phyloP scores from a whole-genome alignment of 2,329 filamentous ascomycete species.

The Colletotrichum sp. region DNA sequence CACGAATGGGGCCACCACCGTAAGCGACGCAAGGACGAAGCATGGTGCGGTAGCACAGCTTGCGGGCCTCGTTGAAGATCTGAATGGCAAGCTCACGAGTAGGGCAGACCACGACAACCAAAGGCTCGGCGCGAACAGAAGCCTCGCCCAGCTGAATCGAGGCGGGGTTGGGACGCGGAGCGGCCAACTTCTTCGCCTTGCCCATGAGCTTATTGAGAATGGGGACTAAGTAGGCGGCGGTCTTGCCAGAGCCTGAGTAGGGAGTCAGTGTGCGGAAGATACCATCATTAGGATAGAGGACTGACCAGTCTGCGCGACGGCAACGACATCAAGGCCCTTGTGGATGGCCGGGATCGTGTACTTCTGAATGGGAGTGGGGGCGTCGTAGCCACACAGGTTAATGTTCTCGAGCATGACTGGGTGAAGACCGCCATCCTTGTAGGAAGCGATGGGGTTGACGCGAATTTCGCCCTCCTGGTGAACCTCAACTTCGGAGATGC shows the following conservation, averaged over 20 bases:
- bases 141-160: conserved; percentile 55
- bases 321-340: conserved; percentile 81
- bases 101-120: conserved; percentile 85
- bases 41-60: conserved; percentile 94
- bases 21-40: conserved; percentile 90
- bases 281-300: conserved; percentile 8
- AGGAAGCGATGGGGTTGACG: conserved; percentile 59
- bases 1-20: conserved; percentile 75
- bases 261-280: conserved; percentile 1
- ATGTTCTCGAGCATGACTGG: conserved; percentile 84
- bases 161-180: conserved; percentile 71
- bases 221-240: conserved; percentile 88
- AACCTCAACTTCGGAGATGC: conserved; percentile 60
- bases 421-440: conserved; percentile 82
- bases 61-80: conserved; percentile 93
- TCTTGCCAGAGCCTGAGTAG: conserved; percentile 87
- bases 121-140: conserved; percentile 77
- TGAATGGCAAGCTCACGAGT: conserved; percentile 91
- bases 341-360: conserved; percentile 84
- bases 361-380: conserved; percentile 86
- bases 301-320: conserved; percentile 90
- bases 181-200: conserved; percentile 87
- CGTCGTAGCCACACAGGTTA: conserved; percentile 69
- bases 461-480: conserved; percentile 60
- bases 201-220: conserved; percentile 93